Conservation (phyloP, 495 filamentous ascomycete genomes). For the Cladorrhinum samala region DNA sequence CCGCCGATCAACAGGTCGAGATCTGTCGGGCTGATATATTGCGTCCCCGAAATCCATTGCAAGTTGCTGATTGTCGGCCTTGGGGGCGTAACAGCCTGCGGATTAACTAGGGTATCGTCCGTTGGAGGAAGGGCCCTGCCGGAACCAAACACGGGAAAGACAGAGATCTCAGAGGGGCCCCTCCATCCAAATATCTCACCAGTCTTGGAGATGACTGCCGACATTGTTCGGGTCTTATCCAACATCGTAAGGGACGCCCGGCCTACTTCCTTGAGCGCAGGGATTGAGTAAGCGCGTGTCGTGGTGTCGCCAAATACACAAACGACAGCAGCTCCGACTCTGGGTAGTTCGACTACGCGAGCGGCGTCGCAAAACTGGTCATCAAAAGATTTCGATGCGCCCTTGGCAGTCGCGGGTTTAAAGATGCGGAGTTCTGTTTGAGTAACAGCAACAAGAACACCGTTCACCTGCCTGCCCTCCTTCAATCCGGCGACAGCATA, state of each 20-base stretch:
- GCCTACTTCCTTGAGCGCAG: conserved; percentile 80
- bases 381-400: conserved; percentile 83
- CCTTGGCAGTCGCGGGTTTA: conserved; percentile 76
- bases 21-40: conserved; percentile 83
- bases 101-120: conserved; percentile 72
- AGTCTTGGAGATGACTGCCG: conserved; percentile 61
- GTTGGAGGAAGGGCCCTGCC: conserved; percentile 45
- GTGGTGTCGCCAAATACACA: conserved; percentile 76
- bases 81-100: conserved; percentile 60
- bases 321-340: conserved; percentile 69
- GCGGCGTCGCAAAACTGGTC: conserved; percentile 74
- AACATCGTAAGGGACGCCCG: conserved; percentile 55
- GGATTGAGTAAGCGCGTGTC: conserved; percentile 74
- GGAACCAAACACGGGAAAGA: conserved; percentile 75
- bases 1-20: conserved; percentile 90
- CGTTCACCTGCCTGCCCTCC: conserved; percentile 63
- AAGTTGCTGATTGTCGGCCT: conserved; percentile 93
- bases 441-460: conserved; percentile 60
- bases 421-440: conserved; percentile 73
- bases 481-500: conserved; percentile 63
- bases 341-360: conserved; percentile 62
- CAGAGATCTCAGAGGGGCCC: conserved; percentile 76
- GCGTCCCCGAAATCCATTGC: conserved; percentile 94
- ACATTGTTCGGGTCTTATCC: conserved; percentile 64
- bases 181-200: conserved; percentile 83